Conservation (phyloP, 169 alveolate species). For the Eimeria tenella region DNA sequence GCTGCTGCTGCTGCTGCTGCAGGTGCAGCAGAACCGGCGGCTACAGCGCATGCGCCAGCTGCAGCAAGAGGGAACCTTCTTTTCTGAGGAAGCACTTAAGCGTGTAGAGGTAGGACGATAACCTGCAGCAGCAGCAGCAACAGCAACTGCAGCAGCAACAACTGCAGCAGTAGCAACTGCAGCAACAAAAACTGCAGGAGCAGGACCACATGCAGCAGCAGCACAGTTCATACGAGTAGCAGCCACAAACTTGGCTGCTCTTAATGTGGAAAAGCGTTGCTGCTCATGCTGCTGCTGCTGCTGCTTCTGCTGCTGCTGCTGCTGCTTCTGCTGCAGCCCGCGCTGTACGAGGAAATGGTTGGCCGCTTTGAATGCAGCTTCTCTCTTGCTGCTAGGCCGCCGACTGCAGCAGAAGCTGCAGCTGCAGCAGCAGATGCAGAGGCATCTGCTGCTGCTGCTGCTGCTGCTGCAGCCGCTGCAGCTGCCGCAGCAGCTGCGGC, state of each 20-base stretch:
- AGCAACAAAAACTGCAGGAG: not conserved
- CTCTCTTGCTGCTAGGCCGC: not conserved
- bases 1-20: not conserved
- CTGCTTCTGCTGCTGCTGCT: not conserved
- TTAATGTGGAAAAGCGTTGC: not conserved
- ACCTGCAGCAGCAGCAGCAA: not conserved
- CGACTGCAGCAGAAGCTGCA: not conserved
- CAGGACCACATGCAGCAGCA: no score
- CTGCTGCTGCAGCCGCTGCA: not conserved
- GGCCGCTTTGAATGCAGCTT: not conserved
- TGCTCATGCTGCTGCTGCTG: not conserved
- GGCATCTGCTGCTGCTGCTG: not conserved
- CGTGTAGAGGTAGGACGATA: not conserved
- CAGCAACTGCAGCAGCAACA: no score
- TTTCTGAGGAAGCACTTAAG: not conserved
- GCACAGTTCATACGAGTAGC: not conserved
- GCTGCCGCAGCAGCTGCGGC: not conserved
- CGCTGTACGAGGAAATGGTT: not conserved
- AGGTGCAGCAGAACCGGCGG: not conserved
- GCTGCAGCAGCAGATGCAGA: not conserved
- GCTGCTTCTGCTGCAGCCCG: not conserved
- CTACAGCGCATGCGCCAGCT: constrained; percentile 5
- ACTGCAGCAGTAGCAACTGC: no score
- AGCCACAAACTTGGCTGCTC: not conserved
- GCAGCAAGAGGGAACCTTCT: not conserved